Evolutionary conservation across 2,329 filamentous ascomycete species (phyloP).

Genomic region (Verticillium albo-atrum): DNA sequence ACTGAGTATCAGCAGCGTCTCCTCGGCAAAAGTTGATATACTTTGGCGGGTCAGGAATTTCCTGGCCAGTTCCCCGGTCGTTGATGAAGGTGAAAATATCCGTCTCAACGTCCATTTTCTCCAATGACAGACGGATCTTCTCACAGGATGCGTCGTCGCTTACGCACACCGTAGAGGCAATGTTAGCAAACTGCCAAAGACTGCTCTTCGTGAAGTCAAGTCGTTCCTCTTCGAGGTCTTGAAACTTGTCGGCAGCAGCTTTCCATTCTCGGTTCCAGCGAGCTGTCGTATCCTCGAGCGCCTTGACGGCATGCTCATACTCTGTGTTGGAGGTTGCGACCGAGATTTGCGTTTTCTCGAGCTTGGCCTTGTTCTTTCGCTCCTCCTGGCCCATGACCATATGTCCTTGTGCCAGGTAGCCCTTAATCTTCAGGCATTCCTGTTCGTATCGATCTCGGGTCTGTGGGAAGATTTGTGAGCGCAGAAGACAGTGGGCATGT

Average conservation of each 20-base stretch:
- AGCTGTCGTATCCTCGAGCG: constrained; percentile 88
- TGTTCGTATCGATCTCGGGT: constrained; percentile 94
- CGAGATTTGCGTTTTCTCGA: constrained; percentile 98
- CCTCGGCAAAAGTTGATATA: constrained; percentile 99
- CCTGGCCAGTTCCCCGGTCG: constrained; percentile 86
- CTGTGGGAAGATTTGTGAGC: constrained; percentile 30
- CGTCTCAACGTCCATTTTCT: constrained; percentile 95
- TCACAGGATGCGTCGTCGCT: constrained; percentile 96
- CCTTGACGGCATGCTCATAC: constrained; percentile 89
- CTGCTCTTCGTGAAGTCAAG: constrained; percentile 97
- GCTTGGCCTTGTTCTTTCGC: constrained; percentile 95
- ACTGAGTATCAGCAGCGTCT: constrained; percentile 74
- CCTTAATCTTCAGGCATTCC: constrained; percentile 97
- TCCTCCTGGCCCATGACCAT: constrained; percentile 99
- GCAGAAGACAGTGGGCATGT: no score
- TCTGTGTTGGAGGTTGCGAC: constrained; percentile 86
- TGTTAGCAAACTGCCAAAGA: constrained; percentile 96
- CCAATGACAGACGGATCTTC: constrained; percentile 87
- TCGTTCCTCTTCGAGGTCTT: constrained; percentile 95
- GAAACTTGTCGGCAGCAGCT: constrained; percentile 95
- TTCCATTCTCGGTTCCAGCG: constrained; percentile 99
- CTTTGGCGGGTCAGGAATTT: constrained; percentile 93
- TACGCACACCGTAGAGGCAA: constrained; percentile 94
- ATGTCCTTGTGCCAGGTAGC: constrained; percentile 94
- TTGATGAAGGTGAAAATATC: constrained; percentile 88